phyloP scores from a whole-genome alignment of 306 rosid genomes.

The Cucumis cinereus region DNA sequence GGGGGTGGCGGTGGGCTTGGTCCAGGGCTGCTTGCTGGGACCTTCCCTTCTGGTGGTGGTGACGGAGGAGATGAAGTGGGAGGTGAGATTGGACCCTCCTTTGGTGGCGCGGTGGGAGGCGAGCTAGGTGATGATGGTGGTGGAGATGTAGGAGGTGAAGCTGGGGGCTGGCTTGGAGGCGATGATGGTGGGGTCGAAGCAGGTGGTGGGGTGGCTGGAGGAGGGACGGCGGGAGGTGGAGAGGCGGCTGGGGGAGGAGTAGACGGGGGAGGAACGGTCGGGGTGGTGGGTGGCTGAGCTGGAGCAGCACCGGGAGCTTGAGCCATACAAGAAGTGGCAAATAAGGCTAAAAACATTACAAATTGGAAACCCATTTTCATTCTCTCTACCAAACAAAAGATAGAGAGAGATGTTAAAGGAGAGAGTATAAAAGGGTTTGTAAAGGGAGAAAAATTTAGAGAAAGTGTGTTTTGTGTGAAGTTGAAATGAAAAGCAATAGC shows the following conservation, averaged over 20 bases:
- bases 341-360: slow-evolving; percentile 39
- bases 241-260: slow-evolving; percentile 15
- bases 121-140: slow-evolving; percentile 1
- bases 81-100: slow-evolving; percentile 1
- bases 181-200: slow-evolving; percentile 10
- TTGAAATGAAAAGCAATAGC: not conserved
- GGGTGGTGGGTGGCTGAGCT: slow-evolving; percentile 21
- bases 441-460: not conserved
- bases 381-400: not conserved
- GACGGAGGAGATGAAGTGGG: slow-evolving; percentile 15
- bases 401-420: not conserved
- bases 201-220: slow-evolving; percentile 7
- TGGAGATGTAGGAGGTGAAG: slow-evolving; percentile 18
- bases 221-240: slow-evolving; percentile 10
- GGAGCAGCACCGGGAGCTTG: slow-evolving; percentile 61
- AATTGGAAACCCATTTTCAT: slow-evolving; percentile 41
- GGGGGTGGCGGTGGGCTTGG: not conserved
- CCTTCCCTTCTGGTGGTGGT: not conserved
- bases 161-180: slow-evolving; percentile 5
- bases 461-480: not conserved
- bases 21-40: not conserved
- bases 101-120: slow-evolving; percentile 10
- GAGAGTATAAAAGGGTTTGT: not conserved
- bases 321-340: slow-evolving; percentile 58
- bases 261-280: slow-evolving; percentile 15